Conservation (phyloP, 176 grass and related monocot species). For the Raddia distichophylla region DNA sequence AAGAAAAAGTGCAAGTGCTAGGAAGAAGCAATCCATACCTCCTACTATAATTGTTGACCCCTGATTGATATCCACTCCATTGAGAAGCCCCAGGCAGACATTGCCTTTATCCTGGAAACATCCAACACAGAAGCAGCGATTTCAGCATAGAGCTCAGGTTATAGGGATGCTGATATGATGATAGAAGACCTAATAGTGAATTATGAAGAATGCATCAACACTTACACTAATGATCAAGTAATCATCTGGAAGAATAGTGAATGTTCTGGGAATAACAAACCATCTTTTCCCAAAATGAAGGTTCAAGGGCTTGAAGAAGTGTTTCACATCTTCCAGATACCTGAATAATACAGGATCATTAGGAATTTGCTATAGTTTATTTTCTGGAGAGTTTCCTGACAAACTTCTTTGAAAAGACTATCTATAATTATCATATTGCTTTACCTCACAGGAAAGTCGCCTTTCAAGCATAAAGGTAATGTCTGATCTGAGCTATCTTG, state of each 20-base stretch:
- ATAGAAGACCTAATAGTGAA: background rate
- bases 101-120: constrained; percentile 83
- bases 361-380: constrained; percentile 27
- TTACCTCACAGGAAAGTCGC: constrained; percentile 81
- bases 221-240: constrained; percentile 86
- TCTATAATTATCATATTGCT: constrained; percentile 30
- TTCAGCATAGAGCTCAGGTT: constrained; percentile 14
- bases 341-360: constrained; percentile 50
- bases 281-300: constrained; percentile 87
- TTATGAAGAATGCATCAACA: constrained; percentile 23
- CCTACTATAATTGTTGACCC: constrained; percentile 82
- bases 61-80: constrained; percentile 79
- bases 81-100: constrained; percentile 85
- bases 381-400: background rate
- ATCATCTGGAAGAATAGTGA: constrained; percentile 89
- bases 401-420: background rate
- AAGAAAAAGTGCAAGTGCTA: constrained; percentile 6
- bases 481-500: constrained; percentile 86
- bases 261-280: constrained; percentile 77
- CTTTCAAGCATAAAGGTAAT: constrained; percentile 86
- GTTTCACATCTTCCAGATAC: constrained; percentile 74
- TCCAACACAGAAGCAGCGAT: constrained; percentile 10
- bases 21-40: constrained; percentile 59
- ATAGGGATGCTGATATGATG: background rate
- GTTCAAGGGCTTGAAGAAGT: constrained; percentile 86